Evolutionary conservation across 2,329 filamentous ascomycete species (phyloP), one percentile per base, ranked within the genome.

Genomic region (Colletotrichum cordylinicola): DNA sequence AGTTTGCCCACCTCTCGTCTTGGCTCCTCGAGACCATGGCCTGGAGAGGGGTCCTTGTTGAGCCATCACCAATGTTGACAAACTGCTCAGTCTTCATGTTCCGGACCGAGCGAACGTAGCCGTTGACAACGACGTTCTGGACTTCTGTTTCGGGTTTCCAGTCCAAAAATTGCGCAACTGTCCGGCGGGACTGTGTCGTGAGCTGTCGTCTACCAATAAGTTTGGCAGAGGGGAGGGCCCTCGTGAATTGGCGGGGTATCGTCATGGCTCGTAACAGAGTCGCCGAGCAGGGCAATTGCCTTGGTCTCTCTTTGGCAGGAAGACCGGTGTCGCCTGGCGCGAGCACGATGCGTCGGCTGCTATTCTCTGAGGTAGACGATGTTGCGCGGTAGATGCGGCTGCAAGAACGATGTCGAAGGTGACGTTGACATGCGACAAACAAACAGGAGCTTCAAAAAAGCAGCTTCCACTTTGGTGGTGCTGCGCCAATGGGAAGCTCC

Each of bases 21-120:
- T 82, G 95, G 89, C 62, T 90, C 88, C 78, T 94, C 93, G 70
- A 91, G 79, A 98, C 87, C 62, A 98, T 92, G 61, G 94, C 95
- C 86, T 99, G 97, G 71, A 98, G 84, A 33, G 95, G 89, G 77
- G 93, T 88, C 79, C 95, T 88, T 56, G 94, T 95, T 15, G 96
- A 98, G 60, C 97, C 97, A 87, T 99, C 97, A 13, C 94, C 93
- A 68, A 98, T 88, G 75, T 95, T 91, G 68, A 96, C 93, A 86
- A 99, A 98, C 7, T 94, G 93, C 75, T 94, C 89, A 27, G 90
- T 90, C 83, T 98, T 98, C 88, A 98, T 96, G 83, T 95, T 94
- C 77, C 96, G 91, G 76, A 98, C 93, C 6, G 95, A 96, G 78
- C 95, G 92, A 71, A 98, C 90, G 86, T 94, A 96, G 77, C 96